Evolutionary conservation across 2,329 filamentous ascomycete genomes (phyloP).

Genomic region (Kalmusia sp.): DNA sequence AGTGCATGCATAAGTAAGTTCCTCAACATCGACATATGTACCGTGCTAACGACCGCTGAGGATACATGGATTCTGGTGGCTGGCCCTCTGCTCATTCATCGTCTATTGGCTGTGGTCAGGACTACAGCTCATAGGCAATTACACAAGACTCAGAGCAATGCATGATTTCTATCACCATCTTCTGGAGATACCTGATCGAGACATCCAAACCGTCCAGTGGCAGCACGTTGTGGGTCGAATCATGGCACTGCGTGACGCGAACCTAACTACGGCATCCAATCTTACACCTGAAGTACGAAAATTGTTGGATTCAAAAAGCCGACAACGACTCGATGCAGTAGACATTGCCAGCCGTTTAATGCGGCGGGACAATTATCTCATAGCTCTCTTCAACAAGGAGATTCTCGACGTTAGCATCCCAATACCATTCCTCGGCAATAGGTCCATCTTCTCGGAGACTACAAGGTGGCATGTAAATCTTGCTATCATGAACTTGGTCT

Average conservation of each 20-base stretch:
- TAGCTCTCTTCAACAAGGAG: constrained; percentile 97
- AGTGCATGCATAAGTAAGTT: constrained; percentile 68
- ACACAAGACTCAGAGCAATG: constrained; percentile 76
- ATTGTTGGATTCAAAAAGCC: constrained; percentile 81
- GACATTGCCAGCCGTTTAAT: constrained; percentile 97
- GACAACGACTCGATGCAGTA: constrained; percentile 92
- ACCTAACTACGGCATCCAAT: constrained; percentile 78
- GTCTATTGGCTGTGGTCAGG: constrained; percentile 86
- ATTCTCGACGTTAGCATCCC: constrained; percentile 86
- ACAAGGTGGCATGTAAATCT: constrained; percentile 92
- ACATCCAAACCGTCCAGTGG: constrained; percentile 96
- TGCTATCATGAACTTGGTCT: constrained; percentile 91
- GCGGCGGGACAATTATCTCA: constrained; percentile 96
- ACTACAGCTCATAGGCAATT: constrained; percentile 75
- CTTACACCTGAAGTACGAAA: constrained; percentile 65
- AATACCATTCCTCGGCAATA: constrained; percentile 79
- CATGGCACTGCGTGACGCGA: constrained; percentile 83
- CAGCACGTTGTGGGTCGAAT: constrained; percentile 86
- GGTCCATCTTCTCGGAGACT: constrained; percentile 86
- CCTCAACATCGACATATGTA: background rate
- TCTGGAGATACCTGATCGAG: constrained; percentile 80
- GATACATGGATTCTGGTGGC: constrained; percentile 78
- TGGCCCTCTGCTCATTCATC: constrained; percentile 82
- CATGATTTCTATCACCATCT: constrained; percentile 86
- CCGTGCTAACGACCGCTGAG: constrained; percentile 35